Percentiles rank a stretch among this genome's conserved stretches.
Evolutionary conservation across 805 yeast genomes (phyloP).

Genomic region (Candida saitoana): DNA sequence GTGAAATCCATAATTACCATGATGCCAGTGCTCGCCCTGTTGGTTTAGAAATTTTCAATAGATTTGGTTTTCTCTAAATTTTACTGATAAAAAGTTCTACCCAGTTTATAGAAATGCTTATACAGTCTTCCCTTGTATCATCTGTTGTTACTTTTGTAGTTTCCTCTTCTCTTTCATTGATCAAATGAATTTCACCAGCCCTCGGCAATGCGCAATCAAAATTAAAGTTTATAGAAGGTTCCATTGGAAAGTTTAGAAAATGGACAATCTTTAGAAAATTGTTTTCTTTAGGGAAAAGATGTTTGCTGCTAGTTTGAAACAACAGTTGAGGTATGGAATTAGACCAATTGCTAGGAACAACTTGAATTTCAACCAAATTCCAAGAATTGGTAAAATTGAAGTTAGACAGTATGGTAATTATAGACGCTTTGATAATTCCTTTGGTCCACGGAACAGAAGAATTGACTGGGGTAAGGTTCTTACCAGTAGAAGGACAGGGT

Average conservation of each 20-base stretch:
- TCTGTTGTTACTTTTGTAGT: no score
- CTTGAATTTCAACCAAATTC: background rate
- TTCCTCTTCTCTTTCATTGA: no score
- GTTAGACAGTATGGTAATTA: conserved; percentile 32
- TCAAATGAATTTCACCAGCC: background rate
- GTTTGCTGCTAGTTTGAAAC: background rate
- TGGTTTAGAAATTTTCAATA: no score
- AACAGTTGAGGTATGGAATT: background rate
- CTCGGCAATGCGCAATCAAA: background rate
- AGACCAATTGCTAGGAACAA: background rate
- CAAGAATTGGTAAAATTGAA: background rate
- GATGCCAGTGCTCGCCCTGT: no score
- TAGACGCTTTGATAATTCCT: conserved; percentile 20
- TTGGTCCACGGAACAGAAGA: background rate
- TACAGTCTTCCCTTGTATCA: no score
- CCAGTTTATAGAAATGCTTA: no score
- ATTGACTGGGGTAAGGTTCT: conserved; percentile 14
- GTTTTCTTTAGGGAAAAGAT: background rate
- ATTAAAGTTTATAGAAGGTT: background rate
- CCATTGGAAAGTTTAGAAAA: background rate
- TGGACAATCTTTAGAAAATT: background rate
- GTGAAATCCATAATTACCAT: no score
- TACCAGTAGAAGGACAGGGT: conserved; percentile 29
- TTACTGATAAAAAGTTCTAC: no score
- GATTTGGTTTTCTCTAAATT: no score